Conservation (phyloP, 345 rosid genomes). For the Populus tremula region DNA sequence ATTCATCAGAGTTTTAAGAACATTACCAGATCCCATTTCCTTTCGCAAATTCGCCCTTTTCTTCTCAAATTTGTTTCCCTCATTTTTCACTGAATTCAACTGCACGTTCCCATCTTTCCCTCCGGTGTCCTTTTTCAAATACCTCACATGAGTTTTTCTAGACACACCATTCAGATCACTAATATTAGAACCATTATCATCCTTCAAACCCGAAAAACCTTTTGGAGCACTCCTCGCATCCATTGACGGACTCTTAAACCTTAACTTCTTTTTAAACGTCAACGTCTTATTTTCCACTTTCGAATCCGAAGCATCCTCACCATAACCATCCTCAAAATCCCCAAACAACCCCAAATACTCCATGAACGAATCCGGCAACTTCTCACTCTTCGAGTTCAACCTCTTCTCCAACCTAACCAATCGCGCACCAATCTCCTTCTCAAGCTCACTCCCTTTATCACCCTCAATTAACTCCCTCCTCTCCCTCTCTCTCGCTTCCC, state of each 20-base stretch:
- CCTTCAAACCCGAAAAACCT: slow-evolving; percentile 48
- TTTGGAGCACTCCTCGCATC: slow-evolving; percentile 24
- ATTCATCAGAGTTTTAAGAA: slow-evolving; percentile 7
- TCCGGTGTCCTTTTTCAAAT: slow-evolving; percentile 1
- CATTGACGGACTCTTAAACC: slow-evolving; percentile 35
- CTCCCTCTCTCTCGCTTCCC: slow-evolving; percentile 63
- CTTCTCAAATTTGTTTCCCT: slow-evolving; percentile 19
- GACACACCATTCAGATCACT: slow-evolving; percentile 3
- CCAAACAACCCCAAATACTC: slow-evolving; percentile 29
- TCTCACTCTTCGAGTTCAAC: slow-evolving; percentile 49
- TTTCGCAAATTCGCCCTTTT: neutral
- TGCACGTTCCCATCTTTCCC: slow-evolving; percentile 3
- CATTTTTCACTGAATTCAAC: slow-evolving; percentile 11
- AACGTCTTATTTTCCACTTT: slow-evolving; percentile 29
- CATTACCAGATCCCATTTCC: slow-evolving; percentile 44
- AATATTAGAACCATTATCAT: neutral
- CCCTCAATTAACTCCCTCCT: slow-evolving; percentile 20
- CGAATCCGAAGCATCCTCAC: slow-evolving; percentile 1
- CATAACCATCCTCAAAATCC: slow-evolving; percentile 9
- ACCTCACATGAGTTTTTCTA: neutral
- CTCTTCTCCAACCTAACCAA: slow-evolving; percentile 58
- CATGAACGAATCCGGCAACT: slow-evolving; percentile 35
- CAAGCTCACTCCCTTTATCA: slow-evolving; percentile 35
- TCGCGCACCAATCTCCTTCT: slow-evolving; percentile 62
- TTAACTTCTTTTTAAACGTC: slow-evolving; percentile 55